Conservation (phyloP, 2,329 filamentous ascomycete species). For the Botryotinia narcissicola region DNA sequence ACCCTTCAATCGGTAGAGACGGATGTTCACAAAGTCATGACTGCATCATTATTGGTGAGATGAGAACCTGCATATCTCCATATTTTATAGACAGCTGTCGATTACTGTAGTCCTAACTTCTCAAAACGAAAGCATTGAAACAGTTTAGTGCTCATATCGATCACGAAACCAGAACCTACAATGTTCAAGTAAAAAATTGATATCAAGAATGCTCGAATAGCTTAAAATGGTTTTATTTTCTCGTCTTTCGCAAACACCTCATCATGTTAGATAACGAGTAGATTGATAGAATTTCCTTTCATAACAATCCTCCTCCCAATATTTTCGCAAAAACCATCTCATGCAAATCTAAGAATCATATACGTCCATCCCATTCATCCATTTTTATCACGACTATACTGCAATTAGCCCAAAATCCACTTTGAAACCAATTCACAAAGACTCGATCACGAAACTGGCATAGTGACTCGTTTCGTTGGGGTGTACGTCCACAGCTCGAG, state of each 20-base stretch:
- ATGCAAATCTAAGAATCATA: neutral
- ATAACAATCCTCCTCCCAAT: neutral
- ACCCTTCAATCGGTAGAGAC: neutral
- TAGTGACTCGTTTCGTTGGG: neutral
- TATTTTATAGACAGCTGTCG: neutral
- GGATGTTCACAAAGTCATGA: neutral
- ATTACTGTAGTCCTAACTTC: neutral
- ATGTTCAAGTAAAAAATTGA: neutral
- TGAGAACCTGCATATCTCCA: neutral
- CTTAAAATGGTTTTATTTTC: neutral
- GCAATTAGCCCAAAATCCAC: neutral
- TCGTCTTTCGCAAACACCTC: neutral
- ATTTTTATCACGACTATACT: neutral
- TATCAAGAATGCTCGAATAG: neutral
- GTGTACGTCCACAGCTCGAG: neutral
- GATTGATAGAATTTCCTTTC: neutral
- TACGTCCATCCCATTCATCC: neutral
- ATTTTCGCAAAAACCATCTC: neutral
- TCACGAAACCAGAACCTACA: neutral
- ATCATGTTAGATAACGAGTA: neutral
- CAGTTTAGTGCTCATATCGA: neutral
- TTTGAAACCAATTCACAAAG: neutral
- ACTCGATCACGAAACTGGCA: neutral
- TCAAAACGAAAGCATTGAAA: neutral
- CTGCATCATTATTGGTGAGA: neutral